Evolutionary conservation across 2,329 filamentous ascomycete genomes (phyloP).

Genomic region (Aspergillus niger): DNA sequence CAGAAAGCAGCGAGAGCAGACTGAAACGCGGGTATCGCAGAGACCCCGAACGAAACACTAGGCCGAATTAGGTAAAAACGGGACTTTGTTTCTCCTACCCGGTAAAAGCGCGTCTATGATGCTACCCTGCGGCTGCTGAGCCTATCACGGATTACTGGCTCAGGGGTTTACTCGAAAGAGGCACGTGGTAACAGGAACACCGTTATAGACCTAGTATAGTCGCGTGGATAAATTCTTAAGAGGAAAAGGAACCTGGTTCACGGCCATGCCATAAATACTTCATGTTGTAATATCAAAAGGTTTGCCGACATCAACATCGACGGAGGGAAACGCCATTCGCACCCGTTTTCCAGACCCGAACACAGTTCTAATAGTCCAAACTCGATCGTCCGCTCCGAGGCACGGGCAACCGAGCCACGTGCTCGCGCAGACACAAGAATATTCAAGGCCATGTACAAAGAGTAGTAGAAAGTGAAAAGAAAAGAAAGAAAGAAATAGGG

Average conservation of each 20-base stretch:
- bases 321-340: slow-evolving; percentile 44
- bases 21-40: slow-evolving; percentile 41
- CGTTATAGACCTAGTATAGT: neutral
- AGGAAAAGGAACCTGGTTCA: slow-evolving; percentile 18
- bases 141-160: neutral
- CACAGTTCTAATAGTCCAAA: slow-evolving; percentile 46
- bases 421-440: slow-evolving; percentile 34
- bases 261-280: slow-evolving; percentile 34
- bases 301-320: slow-evolving; percentile 35
- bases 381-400: slow-evolving; percentile 36
- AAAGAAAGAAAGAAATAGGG: slow-evolving; percentile 20
- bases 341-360: slow-evolving; percentile 48
- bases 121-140: slow-evolving; percentile 1
- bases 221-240: neutral
- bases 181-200: slow-evolving; percentile 13
- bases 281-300: slow-evolving; percentile 35
- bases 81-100: slow-evolving; percentile 32
- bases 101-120: slow-evolving; percentile 20
- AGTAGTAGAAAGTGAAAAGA: slow-evolving; percentile 30
- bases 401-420: slow-evolving; percentile 26
- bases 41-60: slow-evolving; percentile 44
- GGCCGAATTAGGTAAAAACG: slow-evolving; percentile 33
- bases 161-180: neutral
- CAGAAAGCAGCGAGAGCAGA: slow-evolving; percentile 25
- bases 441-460: slow-evolving; percentile 48